Conservation (phyloP, 768 basidiomycete genomes). For the Boletus rufocinnamomeus region DNA sequence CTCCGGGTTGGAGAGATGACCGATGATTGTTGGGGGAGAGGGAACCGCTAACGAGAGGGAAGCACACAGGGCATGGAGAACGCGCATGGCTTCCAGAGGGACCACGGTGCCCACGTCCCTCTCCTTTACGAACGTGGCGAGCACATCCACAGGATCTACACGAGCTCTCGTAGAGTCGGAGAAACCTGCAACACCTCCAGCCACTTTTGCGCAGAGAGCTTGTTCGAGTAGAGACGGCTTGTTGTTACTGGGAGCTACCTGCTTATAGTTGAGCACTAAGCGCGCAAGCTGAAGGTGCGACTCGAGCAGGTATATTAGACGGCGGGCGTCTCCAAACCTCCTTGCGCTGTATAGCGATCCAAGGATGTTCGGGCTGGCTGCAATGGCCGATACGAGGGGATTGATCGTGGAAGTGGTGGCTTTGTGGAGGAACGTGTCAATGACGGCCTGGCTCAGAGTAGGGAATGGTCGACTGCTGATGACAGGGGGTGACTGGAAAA, state of each 20-base stretch:
- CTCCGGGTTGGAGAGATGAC: constrained; percentile 78
- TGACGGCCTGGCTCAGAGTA: constrained; percentile 59
- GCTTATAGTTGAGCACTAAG: constrained; percentile 65
- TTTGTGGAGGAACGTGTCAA: constrained; percentile 71
- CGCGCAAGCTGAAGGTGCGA: constrained; percentile 64
- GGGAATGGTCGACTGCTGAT: constrained; percentile 59
- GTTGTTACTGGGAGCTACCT: constrained; percentile 42
- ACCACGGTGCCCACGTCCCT: constrained; percentile 60
- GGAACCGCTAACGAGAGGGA: constrained; percentile 63
- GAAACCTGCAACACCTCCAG: constrained; percentile 48
- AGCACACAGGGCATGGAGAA: constrained; percentile 66
- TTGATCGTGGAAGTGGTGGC: constrained; percentile 80
- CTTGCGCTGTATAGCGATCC: constrained; percentile 60
- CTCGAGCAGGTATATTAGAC: constrained; percentile 68
- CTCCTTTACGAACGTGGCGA: constrained; percentile 67
- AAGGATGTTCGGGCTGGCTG: constrained; percentile 59
- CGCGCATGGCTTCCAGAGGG: constrained; percentile 64
- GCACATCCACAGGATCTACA: constrained; percentile 72
- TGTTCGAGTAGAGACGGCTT: constrained; percentile 75
- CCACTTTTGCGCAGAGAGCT: constrained; percentile 63
- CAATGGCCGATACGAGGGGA: constrained; percentile 73
- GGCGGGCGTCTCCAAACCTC: constrained; percentile 67
- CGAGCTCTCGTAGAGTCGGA: constrained; percentile 48
- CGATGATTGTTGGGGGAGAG: constrained; percentile 70
- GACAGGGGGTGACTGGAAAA: constrained; percentile 61